Evolutionary conservation across 2,329 filamentous ascomycete genomes (phyloP), one percentile per base, ranked within the genome.

Genomic region (Scedosporium apiospermum): DNA sequence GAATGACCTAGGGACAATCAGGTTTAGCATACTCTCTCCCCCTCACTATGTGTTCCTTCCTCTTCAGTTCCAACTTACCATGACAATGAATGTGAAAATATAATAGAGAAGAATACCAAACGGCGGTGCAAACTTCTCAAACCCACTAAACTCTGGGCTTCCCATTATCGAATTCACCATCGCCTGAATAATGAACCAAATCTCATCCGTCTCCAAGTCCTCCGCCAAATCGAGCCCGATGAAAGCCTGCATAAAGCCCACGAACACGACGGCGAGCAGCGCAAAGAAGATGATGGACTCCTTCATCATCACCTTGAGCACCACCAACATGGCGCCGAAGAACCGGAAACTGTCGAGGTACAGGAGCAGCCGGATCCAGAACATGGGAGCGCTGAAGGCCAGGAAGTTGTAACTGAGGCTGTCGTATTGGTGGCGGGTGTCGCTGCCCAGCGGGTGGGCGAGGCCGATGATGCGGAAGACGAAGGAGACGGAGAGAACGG

Each of bases 101-200:
- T 99, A 99, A 78, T 99, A 99, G 9, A 99, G 87, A 38, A 97
- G 90, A 60, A 96, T 84, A 7, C 95, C 95, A 73, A 97, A 99
- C 0, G 95, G 95, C 12, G 90, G 92, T 23, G 89, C 90, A 72
- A 98, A 99, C 26, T 88, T 83, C 67, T 97, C 92, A 70, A 98
- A 98, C 0, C 88, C 90, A 4, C 75, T 80, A 69, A 99, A 98
- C 67, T 98, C 93, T 0, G 95, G 95, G 59, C 87, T 90, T 72
- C 93, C 89, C 87, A 99, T 91, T 62, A 99, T 83, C 4, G 90
- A 91, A 68, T 96, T 97, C 23, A 90, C 81, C 91, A 96, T 95
- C 44, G 88, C 84, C 71, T 91, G 85, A 12, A 91, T 74, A 68
- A 96, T 91, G 74, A 93, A 93, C 26, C 78, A 71, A 0, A 86